Base-by-base conservation (phyloP, 2,329 filamentous ascomycete species). In the Epichloe bromicola region DNA sequence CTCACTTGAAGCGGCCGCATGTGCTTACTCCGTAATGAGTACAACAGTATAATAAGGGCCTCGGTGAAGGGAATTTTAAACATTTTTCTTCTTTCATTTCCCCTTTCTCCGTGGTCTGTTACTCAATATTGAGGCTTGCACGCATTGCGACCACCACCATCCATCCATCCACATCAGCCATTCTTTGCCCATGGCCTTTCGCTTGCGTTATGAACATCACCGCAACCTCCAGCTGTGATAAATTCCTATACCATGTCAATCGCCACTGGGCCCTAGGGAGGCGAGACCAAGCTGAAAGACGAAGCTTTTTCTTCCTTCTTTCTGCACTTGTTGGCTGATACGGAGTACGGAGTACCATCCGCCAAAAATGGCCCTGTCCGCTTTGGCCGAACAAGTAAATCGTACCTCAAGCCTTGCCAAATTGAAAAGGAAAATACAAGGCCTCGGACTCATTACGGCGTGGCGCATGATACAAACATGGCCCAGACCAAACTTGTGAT, bases 1-100 rank as follows among this genome's bases (percentile, higher is more conserved):
- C 59, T 61, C 57, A 55, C 20, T 46, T 49, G 23, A 46, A 26
- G 23, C 23, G 8, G 46, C 40, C 47, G 47, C 20, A 47, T 43
- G 42, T 14, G 42, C 37, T 40, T 46, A 30, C 14, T 33, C 2
- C 20, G 6, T 7, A 7, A 7, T 37, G 23, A 15, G 40, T 30
- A 11, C 26, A 5, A 11, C 26, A 5, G 2, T 33, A 20, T 41
- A 12, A 14, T 42, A 12, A 12, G 40, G 40, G 11, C n/a, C 19
- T 42, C 40, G 40, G 40, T 42, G 40, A 23, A 23, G 20, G 40
- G 26, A 30, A 4, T 30, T 30, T 19, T 26, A 8, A 42, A 15
- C 17, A 23, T 23, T 41, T 41, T 11, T 40, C 2, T 26, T 41
- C 17, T 4, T 19, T 40, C 23, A 26, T 8, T 8, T 26, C 23